Conservation (phyloP, 2,329 filamentous ascomycete genomes). For the Ilyonectria mors-panacis region DNA sequence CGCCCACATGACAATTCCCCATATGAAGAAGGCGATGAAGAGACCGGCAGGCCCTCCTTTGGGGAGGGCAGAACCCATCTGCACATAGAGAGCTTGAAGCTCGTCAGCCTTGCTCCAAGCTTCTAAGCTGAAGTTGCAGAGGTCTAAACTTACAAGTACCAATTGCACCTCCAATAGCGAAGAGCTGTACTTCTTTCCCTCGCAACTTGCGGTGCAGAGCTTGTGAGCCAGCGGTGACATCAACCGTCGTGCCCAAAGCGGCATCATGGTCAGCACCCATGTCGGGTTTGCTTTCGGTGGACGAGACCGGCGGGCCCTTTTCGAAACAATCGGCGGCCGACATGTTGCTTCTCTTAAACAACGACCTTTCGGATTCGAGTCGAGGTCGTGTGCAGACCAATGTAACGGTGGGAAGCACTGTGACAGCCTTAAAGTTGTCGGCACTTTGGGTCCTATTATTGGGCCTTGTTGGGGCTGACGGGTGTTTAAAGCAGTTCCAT, state of each 20-base stretch:
- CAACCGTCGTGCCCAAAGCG: constrained; percentile 2
- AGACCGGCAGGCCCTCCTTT: constrained; percentile 27
- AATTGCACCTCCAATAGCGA: constrained; percentile 30
- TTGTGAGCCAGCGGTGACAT: constrained; percentile 22
- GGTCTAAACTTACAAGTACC: constrained; percentile 21
- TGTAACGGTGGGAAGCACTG: not conserved
- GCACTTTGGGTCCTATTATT: not conserved
- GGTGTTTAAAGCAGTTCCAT: not conserved
- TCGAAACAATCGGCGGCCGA: not conserved
- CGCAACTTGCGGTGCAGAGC: constrained; percentile 24
- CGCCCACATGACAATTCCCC: constrained; percentile 22
- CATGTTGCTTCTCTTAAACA: not conserved
- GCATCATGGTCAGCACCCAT: not conserved
- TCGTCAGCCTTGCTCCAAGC: constrained; percentile 4
- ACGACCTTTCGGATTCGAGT: not conserved
- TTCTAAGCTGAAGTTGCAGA: not conserved
- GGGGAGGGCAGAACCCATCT: constrained; percentile 29
- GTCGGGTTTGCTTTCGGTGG: not conserved
- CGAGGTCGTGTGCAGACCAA: not conserved
- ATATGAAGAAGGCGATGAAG: constrained; percentile 26
- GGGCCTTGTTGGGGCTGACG: not conserved
- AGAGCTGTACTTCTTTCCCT: constrained; percentile 28
- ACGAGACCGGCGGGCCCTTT: constrained; percentile 3
- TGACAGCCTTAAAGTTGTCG: not conserved
- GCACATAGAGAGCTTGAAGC: constrained; percentile 23